Conservation (phyloP, 495 filamentous ascomycete genomes). For the Penicillium egyptiacum region DNA sequence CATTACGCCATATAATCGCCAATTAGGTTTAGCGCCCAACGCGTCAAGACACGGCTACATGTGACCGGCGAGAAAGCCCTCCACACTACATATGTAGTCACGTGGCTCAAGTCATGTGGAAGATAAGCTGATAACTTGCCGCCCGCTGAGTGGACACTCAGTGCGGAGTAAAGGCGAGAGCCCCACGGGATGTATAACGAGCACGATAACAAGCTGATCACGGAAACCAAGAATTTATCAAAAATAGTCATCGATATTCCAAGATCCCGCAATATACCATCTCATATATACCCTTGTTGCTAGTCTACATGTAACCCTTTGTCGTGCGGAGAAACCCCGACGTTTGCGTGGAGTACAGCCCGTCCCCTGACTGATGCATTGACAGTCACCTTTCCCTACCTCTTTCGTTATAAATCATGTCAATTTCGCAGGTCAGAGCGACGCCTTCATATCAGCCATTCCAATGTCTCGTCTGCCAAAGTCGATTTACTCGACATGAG, state of each 20-base stretch:
- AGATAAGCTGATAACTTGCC: slow-evolving; percentile 11
- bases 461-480: slow-evolving; percentile 35
- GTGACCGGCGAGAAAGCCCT: not conserved
- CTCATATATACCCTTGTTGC: not conserved
- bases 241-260: not conserved
- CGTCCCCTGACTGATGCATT: slow-evolving; percentile 3
- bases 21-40: not conserved
- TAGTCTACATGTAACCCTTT: not conserved
- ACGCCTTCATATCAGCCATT: slow-evolving; percentile 31
- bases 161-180: not conserved
- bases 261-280: not conserved
- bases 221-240: not conserved
- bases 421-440: slow-evolving; percentile 13
- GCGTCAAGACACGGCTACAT: not conserved
- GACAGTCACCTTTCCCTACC: not conserved
- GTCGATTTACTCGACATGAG: slow-evolving; percentile 40
- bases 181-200: not conserved
- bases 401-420: slow-evolving; percentile 10
- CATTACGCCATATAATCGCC: not conserved
- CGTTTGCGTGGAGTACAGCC: slow-evolving; percentile 7
- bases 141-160: slow-evolving; percentile 1
- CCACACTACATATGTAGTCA: too few species aligned
- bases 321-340: slow-evolving; percentile 12
- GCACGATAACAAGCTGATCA: not conserved
- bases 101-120: not conserved